Evolutionary conservation across 2,329 filamentous ascomycete species (phyloP).

Genomic region (Fusarium euwallaceae): DNA sequence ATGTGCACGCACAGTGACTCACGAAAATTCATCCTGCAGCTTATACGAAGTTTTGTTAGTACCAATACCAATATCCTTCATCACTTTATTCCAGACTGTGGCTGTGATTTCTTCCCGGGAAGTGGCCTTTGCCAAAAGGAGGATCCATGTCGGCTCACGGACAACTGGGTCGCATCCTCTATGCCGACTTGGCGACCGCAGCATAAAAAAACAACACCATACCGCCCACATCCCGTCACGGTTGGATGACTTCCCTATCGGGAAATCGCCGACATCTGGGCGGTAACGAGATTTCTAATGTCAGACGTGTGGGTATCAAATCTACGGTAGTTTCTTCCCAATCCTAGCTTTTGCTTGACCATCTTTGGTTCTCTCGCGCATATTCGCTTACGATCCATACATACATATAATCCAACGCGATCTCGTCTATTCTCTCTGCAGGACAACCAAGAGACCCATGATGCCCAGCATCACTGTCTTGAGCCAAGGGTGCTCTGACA

Average conservation of each 20-base stretch:
- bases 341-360: neutral
- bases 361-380: neutral
- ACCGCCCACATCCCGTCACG: neutral
- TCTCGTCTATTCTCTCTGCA: constrained; percentile 82
- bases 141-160: neutral
- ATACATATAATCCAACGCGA: constrained; percentile 5
- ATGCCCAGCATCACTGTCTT: constrained; percentile 95
- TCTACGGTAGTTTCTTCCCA: constrained; percentile 11
- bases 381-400: constrained; percentile 2
- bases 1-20: neutral
- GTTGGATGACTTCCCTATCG: constrained; percentile 1
- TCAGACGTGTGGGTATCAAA: constrained; percentile 28
- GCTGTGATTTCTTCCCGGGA: neutral
- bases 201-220: neutral
- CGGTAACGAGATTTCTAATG: constrained; percentile 9
- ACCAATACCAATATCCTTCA: neutral
- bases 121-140: constrained; percentile 2
- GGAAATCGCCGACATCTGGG: constrained; percentile 27
- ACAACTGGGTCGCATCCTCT: constrained; percentile 16
- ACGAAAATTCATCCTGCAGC: neutral
- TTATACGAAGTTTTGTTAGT: neutral
- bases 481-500: constrained; percentile 96
- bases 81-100: neutral
- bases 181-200: constrained; percentile 9
- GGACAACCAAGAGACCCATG: constrained; percentile 93